Percentiles rank a stretch among this genome's conserved stretches.
Evolutionary conservation across 305 asterid species (phyloP).

Genomic region (Fraxinus dipetala): DNA sequence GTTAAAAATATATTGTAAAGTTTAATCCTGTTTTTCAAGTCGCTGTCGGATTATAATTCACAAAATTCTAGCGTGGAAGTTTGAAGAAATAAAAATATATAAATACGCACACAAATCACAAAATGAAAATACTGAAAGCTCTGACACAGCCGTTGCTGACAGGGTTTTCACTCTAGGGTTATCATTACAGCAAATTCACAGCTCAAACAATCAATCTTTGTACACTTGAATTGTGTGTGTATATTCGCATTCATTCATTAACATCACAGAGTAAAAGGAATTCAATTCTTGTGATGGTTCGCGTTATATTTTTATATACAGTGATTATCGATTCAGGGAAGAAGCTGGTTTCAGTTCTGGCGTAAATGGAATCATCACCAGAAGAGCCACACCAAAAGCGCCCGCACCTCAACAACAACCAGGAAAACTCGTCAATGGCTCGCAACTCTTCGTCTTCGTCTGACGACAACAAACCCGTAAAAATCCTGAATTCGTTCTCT

Average conservation of each 20-base stretch:
- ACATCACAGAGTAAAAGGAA: not conserved
- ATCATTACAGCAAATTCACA: not conserved
- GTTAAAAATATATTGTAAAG: not conserved
- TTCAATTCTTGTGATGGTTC: constrained; percentile 31
- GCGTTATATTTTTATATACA: constrained; percentile 18
- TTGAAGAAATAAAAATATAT: not conserved
- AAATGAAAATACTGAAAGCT: not conserved
- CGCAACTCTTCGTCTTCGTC: constrained; percentile 54
- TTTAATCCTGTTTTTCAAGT: not conserved
- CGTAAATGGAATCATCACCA: constrained; percentile 42
- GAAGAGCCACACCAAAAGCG: constrained; percentile 61
- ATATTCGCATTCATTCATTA: not conserved
- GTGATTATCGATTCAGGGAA: constrained; percentile 19
- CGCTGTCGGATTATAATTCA: not conserved
- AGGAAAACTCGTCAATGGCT: constrained; percentile 44
- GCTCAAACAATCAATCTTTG: not conserved
- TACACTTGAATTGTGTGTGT: not conserved
- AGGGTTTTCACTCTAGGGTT: not conserved
- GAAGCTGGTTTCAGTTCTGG: constrained; percentile 24
- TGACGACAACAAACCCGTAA: constrained; percentile 49
- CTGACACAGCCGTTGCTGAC: not conserved
- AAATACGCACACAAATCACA: not conserved
- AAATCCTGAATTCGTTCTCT: not conserved
- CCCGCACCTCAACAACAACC: constrained; percentile 40
- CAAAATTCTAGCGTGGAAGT: not conserved